Base-by-base conservation (phyloP, 2,329 filamentous ascomycete genomes). In the Tolypocladium pustulatum region DNA sequence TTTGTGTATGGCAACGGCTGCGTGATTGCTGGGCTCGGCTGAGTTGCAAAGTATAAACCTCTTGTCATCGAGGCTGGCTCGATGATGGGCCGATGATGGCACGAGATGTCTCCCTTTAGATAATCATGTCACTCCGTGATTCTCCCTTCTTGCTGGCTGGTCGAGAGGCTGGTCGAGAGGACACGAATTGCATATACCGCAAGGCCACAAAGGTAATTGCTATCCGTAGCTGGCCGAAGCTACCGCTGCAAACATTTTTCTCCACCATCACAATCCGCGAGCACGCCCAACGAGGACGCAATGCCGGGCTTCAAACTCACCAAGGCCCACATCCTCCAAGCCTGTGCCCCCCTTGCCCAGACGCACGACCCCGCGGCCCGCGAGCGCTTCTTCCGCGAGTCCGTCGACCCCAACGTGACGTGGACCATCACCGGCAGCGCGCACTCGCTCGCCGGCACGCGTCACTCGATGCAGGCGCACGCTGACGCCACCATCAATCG, bases 351-450 rank as follows among this genome's bases (percentile, higher is more conserved):
- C 37, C 65, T 67, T 20, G 58, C 51, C 55, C 60, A 65, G 43
- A 65, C 61, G 10, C 15, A 54, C 2, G 53, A 66, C 59, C 22
- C 51, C 9, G 27, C 59, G 25, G 32, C 41, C 30, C 65, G 65
- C 57, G 43, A 49, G 49, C 20, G 41, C 43, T 67, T 67, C 60
- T 61, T 64, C 59, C 58, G 58, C 46, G 55, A 62, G 46, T 59
- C 58, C 55, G 43, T 64, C 41, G 58, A 56, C 27, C 59, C 65
- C 51, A 32, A 64, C 51, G 60, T 66, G 13, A 61, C 56, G 20
- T 67, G 66, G 65, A 65, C 65, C 17, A 65, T 65, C 51, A 60
- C 64, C 43, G 65, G 66, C 56, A 62, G 22, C 34, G 63, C 62
- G 20, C 65, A 67, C 62, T 65, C 63, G 12, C 61, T 66, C 38